Percentiles rank a stretch among this genome's conserved stretches.
These are phyloP conservation scores for Fereydounia khargensis DNA, from an alignment of 1,284 basidiomycete species.

Conservation along the genomic window DNA sequence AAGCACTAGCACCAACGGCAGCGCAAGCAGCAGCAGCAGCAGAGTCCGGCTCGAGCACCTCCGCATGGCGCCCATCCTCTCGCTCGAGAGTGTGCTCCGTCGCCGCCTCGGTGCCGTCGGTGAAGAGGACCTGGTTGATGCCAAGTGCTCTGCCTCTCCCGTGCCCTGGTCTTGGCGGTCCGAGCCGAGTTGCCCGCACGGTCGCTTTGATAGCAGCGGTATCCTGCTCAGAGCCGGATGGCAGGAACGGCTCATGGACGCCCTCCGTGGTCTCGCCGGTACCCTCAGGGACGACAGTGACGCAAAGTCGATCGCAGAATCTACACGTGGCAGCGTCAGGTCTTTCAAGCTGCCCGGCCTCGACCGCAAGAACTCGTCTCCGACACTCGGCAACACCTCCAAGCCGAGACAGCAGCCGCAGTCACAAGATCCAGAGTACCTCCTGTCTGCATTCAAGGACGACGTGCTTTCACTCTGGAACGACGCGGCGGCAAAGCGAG, in stretches of 20 bases:
- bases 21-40: constrained; percentile 3
- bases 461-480: constrained; percentile 3
- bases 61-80: constrained; percentile 3
- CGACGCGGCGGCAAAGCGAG: background rate
- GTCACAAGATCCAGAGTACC: background rate
- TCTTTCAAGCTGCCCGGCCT: background rate
- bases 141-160: background rate
- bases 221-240: background rate
- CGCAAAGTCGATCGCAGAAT: background rate
- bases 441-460: background rate
- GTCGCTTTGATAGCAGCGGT: background rate
- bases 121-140: background rate
- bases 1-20: constrained; percentile 3
- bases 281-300: background rate
- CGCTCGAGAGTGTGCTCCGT: constrained; percentile 1
- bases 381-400: background rate
- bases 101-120: constrained; percentile 1
- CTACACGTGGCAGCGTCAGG: background rate
- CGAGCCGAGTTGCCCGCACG: background rate
- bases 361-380: background rate
- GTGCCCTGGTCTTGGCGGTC: background rate
- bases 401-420: background rate
- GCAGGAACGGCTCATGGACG: background rate
- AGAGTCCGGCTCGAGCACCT: background rate
- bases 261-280: no score